Evolutionary conservation across 495 filamentous ascomycete genomes (phyloP), one percentile per base, ranked within the genome.

Genomic region (Hypoxylon fuscum): DNA sequence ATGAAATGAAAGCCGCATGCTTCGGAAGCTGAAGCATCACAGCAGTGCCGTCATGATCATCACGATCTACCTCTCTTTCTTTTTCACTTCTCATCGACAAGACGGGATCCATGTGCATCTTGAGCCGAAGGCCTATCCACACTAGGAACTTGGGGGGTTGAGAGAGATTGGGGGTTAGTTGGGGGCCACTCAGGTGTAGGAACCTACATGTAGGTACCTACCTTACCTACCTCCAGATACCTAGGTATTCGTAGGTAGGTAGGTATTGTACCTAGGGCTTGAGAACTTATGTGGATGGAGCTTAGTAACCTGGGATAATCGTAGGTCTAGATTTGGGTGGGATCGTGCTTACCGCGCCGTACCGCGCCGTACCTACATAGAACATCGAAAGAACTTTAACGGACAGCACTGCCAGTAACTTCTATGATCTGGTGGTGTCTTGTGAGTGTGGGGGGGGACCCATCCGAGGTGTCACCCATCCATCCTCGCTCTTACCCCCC

Each of bases 1-100:
- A 21, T 21, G 42, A 53, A 32, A 31, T 32, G 63, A 61, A 66
- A 52, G 52, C 47, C 25, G 43, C 55, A 65, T 55, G 54, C 41
- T 21, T 47, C 17, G 8, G 27, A 29, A 14, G 14, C 38, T 43
- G 32, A 60, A 52, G 51, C 11, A 23, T 51, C 29, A 17, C 37
- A 55, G 40, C 45, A 41, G 46, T 51, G 27, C 15, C 37, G 18
- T 40, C 21, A 15, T 49, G 20, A 29, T 44, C 32, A 45, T 41
- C 11, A 34, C 38, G 42, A 27, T 9, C 42, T 29, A 2, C 21
- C 21, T 15, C 11, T 29, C 29, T 2, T 29, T 27, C 4, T 29
- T 29, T 25, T 45, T 15, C n/a, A n/a, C n/a, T 23, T 22, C 7
- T 8, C 25, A 8, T 27, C 25, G 8, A 27, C 35, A 3, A 11